Conservation (phyloP, 331 rosid species). For the Quercus lobata region DNA sequence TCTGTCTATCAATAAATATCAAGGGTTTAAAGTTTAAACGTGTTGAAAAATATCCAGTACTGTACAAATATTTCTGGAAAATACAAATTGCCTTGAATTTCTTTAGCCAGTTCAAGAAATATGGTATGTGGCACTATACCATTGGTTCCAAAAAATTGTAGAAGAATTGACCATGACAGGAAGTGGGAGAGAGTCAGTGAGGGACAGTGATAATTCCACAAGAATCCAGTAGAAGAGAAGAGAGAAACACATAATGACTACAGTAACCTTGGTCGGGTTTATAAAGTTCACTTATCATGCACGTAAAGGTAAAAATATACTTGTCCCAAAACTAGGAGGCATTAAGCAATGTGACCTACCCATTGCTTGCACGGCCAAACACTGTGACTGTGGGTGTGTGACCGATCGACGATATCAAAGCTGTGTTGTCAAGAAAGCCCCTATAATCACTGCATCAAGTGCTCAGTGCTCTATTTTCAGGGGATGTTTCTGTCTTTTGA, state of each 20-base stretch:
- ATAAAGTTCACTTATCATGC: slow-evolving; percentile 68
- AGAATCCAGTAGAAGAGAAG: no score
- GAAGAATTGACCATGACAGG: background rate
- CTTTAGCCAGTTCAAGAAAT: background rate
- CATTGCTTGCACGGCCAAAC: slow-evolving; percentile 80
- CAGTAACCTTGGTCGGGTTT: slow-evolving; percentile 5
- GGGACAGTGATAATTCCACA: background rate
- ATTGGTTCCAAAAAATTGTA: slow-evolving; percentile 21
- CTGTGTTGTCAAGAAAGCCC: slow-evolving; percentile 14
- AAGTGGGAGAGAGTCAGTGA: background rate
- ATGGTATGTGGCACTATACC: slow-evolving; percentile 25
- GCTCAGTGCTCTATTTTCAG: background rate
- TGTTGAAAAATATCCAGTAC: no score
- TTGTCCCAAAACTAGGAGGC: slow-evolving; percentile 83
- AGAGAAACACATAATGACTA: background rate
- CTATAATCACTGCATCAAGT: background rate
- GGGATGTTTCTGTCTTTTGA: slow-evolving; percentile 40
- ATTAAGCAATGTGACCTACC: slow-evolving; percentile 55
- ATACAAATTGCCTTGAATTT: background rate
- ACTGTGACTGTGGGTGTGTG: background rate
- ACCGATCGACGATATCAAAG: slow-evolving; percentile 4
- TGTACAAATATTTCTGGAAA: no score
- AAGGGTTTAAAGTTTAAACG: no score
- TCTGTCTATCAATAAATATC: no score
- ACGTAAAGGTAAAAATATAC: slow-evolving; percentile 62